Base-by-base conservation (phyloP, 1,139 yeast species). In the Komagataea norvegica region DNA sequence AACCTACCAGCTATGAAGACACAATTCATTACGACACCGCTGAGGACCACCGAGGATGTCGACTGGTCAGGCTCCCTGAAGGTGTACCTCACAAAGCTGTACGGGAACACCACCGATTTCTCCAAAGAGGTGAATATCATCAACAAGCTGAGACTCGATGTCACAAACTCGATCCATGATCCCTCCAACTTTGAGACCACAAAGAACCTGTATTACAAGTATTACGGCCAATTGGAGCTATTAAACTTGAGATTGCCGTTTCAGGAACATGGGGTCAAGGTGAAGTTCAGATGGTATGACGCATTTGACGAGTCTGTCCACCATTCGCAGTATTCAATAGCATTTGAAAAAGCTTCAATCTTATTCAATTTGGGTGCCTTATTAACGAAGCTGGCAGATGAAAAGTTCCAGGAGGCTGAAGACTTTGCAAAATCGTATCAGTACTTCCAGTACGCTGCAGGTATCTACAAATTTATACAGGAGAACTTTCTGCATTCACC, bases 401-500 rank as follows among this genome's bases (percentile, higher is more conserved):
- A 62, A n/a, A 56, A 59, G 8, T 55, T 60, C 3, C 42, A 58
- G 11, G 68, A 62, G 11, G 73, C 70, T 7, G 61, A 61, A 9
- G 80, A 77, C 44, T 60, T 70, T 42, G 87, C 84, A 48, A 62
- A 64, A n/a, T 70, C 88, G 1, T 70, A 81, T 46, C 74, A 73
- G 35, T 60, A 68, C 36, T 74, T 83, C 49, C 87, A 87, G 48
- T 82, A 79, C 44, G 79, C 96, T 3, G 83, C 94, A 1, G 95
- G 96, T 1, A 71, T 88, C 16, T 82, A 74, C 52, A 72, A 74
- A 45, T 86, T 77, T 49, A 68, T 89, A 25, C 71, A 81, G 34
- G 91, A 85, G 49, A 85, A 84, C 60, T 91, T 91, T 57, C 64
- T 89, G 31, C 94, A 89, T 62, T 94, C 96, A 0, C 96, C 97